Base-by-base conservation (phyloP, 805 yeast species). In the Metschnikowia lochheadii region DNA sequence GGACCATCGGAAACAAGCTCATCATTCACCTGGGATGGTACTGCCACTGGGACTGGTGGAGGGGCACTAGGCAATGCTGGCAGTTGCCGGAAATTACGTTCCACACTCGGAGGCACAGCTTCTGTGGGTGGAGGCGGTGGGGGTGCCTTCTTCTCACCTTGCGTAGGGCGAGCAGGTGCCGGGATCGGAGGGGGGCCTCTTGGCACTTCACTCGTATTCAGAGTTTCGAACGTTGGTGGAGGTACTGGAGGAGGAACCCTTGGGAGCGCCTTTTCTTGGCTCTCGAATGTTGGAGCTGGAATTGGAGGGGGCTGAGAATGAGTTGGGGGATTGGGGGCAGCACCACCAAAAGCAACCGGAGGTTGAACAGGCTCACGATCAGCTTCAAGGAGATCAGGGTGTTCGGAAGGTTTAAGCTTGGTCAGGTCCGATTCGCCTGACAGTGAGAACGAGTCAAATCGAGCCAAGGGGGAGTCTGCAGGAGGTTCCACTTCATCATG, bases 191-290 rank as follows among this genome's bases (percentile, higher is more conserved):
- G 63, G 18, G 33, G 45, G 37, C 45, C 11, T 45, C 18, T 18
- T 32, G 35, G 35, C 6, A 13, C 35, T n/a, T 13, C 35, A 14
- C 15, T 8, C 35, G 6, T 13, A 20, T 18, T 37, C 18, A 3
- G 66, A 58, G 11, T 59, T 57, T 10, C 53, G 54, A n/a, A 49
- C 44, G 48, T 40, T 20, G 54, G 40, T 3, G 40, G 34, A 29
- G 65, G 59, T 5, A 63, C 59, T 13, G 65, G 60, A 36, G 58
- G 47, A 37, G 48, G 40, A 18, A 18, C 46, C 20, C 11, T 13
- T 17, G 20, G 17, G 13, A 17, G 13, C 11, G 18, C 26, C 10
- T 41, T 23, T n/a, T 13, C 14, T 18, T 17, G 66, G 58, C 10
- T 59, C 57, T 8, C 53, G 53, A 13, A 49, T 44, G 49, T 39